Percentiles rank a stretch among this genome's conserved stretches.
Conservation (phyloP, 2,329 filamentous ascomycete genomes). For the Exophiala dermatitidis region DNA sequence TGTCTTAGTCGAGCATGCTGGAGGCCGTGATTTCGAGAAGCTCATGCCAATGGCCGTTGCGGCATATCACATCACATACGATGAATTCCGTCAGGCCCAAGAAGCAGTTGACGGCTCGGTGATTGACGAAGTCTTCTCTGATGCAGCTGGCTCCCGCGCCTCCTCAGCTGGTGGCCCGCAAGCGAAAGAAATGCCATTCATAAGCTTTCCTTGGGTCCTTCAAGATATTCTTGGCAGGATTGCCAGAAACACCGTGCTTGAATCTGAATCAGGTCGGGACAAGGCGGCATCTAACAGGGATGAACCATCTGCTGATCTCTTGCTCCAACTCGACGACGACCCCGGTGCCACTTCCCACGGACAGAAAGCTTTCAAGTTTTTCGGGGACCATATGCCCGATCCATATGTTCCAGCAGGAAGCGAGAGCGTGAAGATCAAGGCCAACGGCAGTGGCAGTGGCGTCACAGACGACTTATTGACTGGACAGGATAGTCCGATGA, state of each 20-base stretch:
- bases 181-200: conserved; percentile 59
- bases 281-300: not conserved
- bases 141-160: not conserved
- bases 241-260: conserved; percentile 36
- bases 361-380: not conserved
- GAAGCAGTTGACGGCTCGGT: not conserved
- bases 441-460: not conserved
- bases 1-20: conserved; percentile 59
- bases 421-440: too few relatives aligned
- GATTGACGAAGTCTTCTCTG: not conserved
- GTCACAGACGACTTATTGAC: not conserved
- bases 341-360: not conserved
- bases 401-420: conserved; percentile 5
- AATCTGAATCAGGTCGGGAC: not conserved
- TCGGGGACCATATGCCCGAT: conserved; percentile 15
- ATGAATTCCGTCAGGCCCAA: conserved; percentile 38
- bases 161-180: not conserved
- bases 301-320: not conserved
- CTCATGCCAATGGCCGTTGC: conserved; percentile 71
- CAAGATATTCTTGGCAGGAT: conserved; percentile 63
- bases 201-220: conserved; percentile 94
- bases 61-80: conserved; percentile 66
- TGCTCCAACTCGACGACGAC: not conserved
- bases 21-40: conserved; percentile 50
- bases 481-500: not conserved